These are phyloP conservation scores for Colletotrichum tamarilloi DNA, from an alignment of 2,329 filamentous ascomycete species.

Conservation along the genomic window DNA sequence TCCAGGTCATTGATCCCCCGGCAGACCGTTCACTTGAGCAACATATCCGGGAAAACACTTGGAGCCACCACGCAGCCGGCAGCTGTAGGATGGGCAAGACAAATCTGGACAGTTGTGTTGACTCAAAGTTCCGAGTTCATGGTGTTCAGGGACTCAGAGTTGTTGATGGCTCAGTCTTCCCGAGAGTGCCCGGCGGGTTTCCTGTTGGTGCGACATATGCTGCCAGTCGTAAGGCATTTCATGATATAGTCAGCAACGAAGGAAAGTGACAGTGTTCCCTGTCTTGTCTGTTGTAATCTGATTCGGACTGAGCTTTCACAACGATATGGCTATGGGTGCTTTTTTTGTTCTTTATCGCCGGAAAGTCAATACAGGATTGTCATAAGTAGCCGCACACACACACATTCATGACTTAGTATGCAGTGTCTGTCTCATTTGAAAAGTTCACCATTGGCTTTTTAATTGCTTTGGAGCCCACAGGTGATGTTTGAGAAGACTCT, in stretches of 20 bases:
- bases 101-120: slow-evolving; percentile 67
- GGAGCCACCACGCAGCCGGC: slow-evolving; percentile 66
- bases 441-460: too few species aligned
- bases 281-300: neutral
- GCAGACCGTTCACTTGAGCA: too few species aligned
- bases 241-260: slow-evolving; percentile 56
- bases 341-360: too few species aligned
- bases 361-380: too few species aligned
- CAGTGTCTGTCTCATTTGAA: too few species aligned
- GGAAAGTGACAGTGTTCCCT: neutral
- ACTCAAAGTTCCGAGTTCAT: slow-evolving; percentile 66
- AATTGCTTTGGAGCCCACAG: too few species aligned
- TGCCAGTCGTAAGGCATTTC: slow-evolving; percentile 70
- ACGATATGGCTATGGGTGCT: too few species aligned
- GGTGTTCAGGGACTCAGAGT: slow-evolving; percentile 68
- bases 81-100: slow-evolving; percentile 64
- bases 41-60: slow-evolving; percentile 50
- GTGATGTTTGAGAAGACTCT: too few species aligned
- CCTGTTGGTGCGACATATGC: slow-evolving; percentile 66
- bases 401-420: too few species aligned
- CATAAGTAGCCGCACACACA: too few species aligned
- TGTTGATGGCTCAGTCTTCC: slow-evolving; percentile 69
- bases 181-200: slow-evolving; percentile 59
- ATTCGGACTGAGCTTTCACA: neutral
- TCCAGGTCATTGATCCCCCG: too few species aligned